Percentiles rank a stretch among this genome's conserved stretches.
These are phyloP conservation scores for Lichenothelia convexa DNA, from an alignment of 495 filamentous ascomycete genomes.

Conservation along the genomic window DNA sequence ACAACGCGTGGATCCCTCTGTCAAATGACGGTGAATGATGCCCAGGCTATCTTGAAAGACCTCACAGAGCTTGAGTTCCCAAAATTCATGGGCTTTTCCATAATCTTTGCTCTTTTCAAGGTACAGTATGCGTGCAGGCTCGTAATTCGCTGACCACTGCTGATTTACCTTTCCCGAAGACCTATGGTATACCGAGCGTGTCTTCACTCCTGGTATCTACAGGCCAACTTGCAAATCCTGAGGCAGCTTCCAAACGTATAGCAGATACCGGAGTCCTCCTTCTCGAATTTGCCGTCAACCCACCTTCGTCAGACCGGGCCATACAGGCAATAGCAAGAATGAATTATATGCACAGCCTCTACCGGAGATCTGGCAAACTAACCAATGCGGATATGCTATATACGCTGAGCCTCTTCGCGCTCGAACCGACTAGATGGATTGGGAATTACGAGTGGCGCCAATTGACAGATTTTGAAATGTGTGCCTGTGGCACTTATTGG, in stretches of 20 bases:
- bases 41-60: no score
- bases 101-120: no score
- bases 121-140: no score
- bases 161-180: conserved; percentile 53
- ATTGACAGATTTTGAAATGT: conserved; percentile 21
- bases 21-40: no score
- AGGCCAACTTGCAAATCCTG: conserved; percentile 31
- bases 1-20: no score
- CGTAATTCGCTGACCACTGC: no score
- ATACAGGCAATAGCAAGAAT: conserved; percentile 3
- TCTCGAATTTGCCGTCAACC: conserved; percentile 3
- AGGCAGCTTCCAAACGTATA: conserved; percentile 5
- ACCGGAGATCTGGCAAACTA: conserved; percentile 14
- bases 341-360: conserved; percentile 4
- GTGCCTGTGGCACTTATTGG: conserved; percentile 25
- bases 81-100: no score
- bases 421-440: conserved; percentile 24
- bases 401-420: conserved; percentile 25
- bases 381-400: conserved; percentile 23
- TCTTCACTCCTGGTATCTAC: conserved; percentile 38
- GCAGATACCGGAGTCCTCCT: conserved; percentile 6
- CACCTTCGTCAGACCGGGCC: conserved; percentile 1
- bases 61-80: no score
- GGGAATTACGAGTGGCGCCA: conserved; percentile 25
- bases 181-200: conserved; percentile 49